Base-by-base conservation (phyloP, 75 land plant species). In the Azolla pinnata region DNA sequence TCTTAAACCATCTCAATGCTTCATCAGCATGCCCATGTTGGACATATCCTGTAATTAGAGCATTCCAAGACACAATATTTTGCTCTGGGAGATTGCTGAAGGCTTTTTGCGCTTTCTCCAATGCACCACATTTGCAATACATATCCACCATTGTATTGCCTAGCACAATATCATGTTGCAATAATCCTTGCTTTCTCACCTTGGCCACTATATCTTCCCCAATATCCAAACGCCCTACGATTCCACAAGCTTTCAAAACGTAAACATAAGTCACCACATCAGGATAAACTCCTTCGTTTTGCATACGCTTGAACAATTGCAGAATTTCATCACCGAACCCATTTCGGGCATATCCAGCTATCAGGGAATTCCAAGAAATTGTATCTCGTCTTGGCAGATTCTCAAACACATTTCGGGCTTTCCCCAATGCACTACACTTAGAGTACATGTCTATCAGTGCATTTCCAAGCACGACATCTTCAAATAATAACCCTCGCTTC, bases 11-110 rank as follows among this genome's bases (percentile, higher is more conserved):
- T 17, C 10, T 25, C n/a, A 56, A 8, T 28, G 59, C 31, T 14
- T 56, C 33, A 5, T 26, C 16, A 30, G 17, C 29, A 7, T 56
- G 59, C 33, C 59, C 59, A 30, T 25, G 8, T 10, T 56, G 32
- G 31, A 25, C 59, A 56, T 56, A 56, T 8, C 32, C 59, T 19
- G 33, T 17, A 56, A 56, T 25, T 25, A 56, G 8, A 4, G 33
- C 59, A 30, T 31, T 56, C 59, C 59, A 56, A 56, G 59, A 4
- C 4, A 77, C 75, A 2, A 44, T 54, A 14, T 67, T 67, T 31
- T 58, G 62, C 5, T 67, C 44, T 48, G 62, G 75, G 63, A 77
- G 57, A 65, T 73, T 62, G 24, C 62, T 70, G 42, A 72, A 77
- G 21, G 72, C 4, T 44, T 57, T 18, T 20, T 45, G 70, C 19